These are phyloP conservation scores for Prunus davidiana DNA, from an alignment of 306 rosid species.

Conservation along the genomic window DNA sequence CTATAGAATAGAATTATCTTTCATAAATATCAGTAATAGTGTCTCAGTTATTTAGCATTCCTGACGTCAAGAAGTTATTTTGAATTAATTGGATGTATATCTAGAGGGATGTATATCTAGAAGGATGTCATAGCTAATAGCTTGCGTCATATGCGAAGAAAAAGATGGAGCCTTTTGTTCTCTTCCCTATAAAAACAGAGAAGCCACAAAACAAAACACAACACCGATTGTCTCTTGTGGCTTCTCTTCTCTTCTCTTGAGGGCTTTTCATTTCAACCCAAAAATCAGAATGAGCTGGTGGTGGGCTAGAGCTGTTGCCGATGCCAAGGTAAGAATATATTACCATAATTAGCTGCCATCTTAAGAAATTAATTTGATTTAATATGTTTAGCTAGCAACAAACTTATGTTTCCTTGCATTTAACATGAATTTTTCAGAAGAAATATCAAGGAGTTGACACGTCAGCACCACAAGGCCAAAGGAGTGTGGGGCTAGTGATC, in stretches of 20 bases:
- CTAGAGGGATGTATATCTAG: too few species aligned
- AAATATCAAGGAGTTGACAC: constrained; percentile 46
- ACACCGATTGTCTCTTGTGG: background rate
- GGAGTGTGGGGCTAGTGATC: constrained; percentile 46
- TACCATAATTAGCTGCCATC: too few species aligned
- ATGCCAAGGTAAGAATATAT: constrained; percentile 21
- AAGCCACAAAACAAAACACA: background rate
- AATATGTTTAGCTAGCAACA: too few species aligned
- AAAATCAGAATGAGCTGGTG: constrained; percentile 40
- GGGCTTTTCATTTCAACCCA: background rate
- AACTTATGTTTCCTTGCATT: too few species aligned
- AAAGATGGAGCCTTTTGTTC: background rate
- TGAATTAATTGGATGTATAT: too few species aligned
- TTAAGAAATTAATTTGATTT: too few species aligned
- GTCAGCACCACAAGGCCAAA: constrained; percentile 25
- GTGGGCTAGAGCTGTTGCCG: constrained; percentile 52
- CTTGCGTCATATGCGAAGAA: background rate
- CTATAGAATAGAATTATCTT: too few species aligned
- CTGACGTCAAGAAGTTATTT: too few species aligned
- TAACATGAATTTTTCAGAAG: constrained; percentile 29
- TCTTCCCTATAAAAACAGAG: too few species aligned
- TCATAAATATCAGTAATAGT: too few species aligned
- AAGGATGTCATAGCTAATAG: background rate
- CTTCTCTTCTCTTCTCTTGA: background rate
- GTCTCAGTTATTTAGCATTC: too few species aligned